phyloP scores from a whole-genome alignment of 2,329 filamentous ascomycete species.

The Alternaria brassicicola region DNA sequence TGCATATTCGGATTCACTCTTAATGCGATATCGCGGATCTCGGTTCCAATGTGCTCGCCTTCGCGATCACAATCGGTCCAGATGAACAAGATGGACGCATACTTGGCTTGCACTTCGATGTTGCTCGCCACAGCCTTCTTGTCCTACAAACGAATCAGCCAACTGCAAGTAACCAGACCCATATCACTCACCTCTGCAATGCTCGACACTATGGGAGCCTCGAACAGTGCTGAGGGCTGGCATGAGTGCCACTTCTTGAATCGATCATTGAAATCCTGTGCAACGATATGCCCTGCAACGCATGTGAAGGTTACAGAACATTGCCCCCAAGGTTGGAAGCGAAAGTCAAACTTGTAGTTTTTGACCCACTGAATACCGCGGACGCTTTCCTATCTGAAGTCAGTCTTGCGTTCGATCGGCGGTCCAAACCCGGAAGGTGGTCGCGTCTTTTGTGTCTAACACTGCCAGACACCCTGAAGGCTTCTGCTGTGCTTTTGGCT shows the following conservation, averaged over 20 bases:
- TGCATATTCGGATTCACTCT: slow-evolving; percentile 75
- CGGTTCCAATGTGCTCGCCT: slow-evolving; percentile 92
- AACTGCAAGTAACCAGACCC: neutral
- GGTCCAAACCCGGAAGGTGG: neutral
- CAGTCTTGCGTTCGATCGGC: slow-evolving; percentile 8
- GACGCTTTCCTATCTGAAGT: slow-evolving; percentile 65
- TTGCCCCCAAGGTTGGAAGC: slow-evolving; percentile 82
- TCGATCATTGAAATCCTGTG: slow-evolving; percentile 74
- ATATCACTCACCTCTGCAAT: slow-evolving; percentile 65
- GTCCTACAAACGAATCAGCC: slow-evolving; percentile 58
- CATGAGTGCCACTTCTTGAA: slow-evolving; percentile 84
- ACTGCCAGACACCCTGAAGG: neutral
- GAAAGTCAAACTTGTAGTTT: slow-evolving; percentile 91
- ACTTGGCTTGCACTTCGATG: slow-evolving; percentile 77
- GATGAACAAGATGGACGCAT: slow-evolving; percentile 80
- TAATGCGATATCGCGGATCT: slow-evolving; percentile 81
- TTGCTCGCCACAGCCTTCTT: slow-evolving; percentile 84
- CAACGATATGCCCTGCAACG: slow-evolving; percentile 85
- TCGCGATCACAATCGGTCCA: slow-evolving; percentile 99
- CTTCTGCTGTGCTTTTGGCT: neutral
- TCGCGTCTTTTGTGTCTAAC: neutral
- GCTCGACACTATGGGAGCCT: slow-evolving; percentile 72
- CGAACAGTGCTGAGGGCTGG: slow-evolving; percentile 78
- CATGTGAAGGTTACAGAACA: slow-evolving; percentile 93
- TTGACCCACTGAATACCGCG: slow-evolving; percentile 78